Base-by-base conservation (phyloP, 1,284 basidiomycete species). In the Sporisorium graminicola region DNA sequence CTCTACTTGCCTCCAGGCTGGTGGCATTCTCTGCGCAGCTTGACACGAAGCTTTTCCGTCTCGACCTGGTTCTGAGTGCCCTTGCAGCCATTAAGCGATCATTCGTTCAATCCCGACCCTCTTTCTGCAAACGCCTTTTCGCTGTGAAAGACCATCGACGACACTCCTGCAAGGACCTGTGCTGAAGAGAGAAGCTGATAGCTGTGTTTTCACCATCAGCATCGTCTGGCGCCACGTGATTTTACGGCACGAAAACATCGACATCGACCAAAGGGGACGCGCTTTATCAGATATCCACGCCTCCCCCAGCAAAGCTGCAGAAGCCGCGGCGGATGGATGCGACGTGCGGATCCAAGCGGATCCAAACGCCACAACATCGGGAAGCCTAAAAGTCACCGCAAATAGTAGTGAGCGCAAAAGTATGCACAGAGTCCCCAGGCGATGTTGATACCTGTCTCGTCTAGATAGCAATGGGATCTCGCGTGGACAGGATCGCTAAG, bases 1-100 rank as follows among this genome's bases (percentile, higher is more conserved):
- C 70, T 82, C 27, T 74, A 75, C 59, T 53, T 82, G 51, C 80
- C 80, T 13, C 79, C 80, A 14, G 71, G 64, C 14, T 82, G 80
- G 80, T 82, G 68, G 69, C 80, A 82, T 49, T 78, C 73, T 22
- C 58, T 82, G 49, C 67, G 62, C 31, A 80, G 78, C 33, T 49
- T 72, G 49, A 62, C 64, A 22, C 61, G 61, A 16, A 74, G 71
- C 58, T 68, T 68, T 13, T 74, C 71, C 1, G 65, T 74, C n/a
- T 74, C 71, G 18, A 64, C 37, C 3, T 74, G 71, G 71, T 74
- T 74, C 51, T 74, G 29, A 58, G 8, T n/a, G 26, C 18, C n/a
- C 27, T 26, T 5, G 9, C 42, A 3, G 20, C 40, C 37, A 22
- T 18, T 8, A 18, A 40, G 37, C 37, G 5, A n/a, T 18, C 37